Conservation (phyloP, 192 early-diverging fungal species). For the Backusella morwellensis region DNA sequence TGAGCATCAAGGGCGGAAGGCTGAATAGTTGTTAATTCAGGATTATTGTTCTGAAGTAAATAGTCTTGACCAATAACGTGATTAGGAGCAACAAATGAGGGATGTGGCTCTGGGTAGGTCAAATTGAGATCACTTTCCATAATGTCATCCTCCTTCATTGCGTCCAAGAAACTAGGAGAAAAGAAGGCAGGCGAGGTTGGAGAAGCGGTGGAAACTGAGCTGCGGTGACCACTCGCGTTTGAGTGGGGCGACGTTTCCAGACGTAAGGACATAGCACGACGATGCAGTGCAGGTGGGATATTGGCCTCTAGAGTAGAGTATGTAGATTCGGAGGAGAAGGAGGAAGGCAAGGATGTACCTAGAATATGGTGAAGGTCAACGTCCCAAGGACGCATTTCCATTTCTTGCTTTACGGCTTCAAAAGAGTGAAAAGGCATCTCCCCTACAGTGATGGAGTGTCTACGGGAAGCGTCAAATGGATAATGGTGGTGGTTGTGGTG, state of each 20-base stretch:
- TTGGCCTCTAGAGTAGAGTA: background rate
- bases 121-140: background rate
- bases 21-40: background rate
- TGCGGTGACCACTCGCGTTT: background rate
- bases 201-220: background rate
- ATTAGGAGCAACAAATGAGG: background rate
- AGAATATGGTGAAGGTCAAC: slow-evolving; percentile 6
- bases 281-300: background rate
- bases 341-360: slow-evolving; percentile 15
- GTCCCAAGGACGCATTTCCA: background rate
- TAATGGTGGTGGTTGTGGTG: background rate
- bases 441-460: slow-evolving; percentile 32
- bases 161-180: slow-evolving; percentile 67
- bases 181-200: slow-evolving; percentile 70
- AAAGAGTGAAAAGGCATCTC: slow-evolving; percentile 23
- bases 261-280: slow-evolving; percentile 14
- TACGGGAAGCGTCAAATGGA: slow-evolving; percentile 8
- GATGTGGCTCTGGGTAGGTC: background rate
- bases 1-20: background rate
- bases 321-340: slow-evolving; percentile 14
- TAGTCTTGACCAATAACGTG: background rate
- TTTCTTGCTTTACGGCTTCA: background rate
- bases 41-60: slow-evolving; percentile 1
- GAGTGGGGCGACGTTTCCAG: slow-evolving; percentile 5
- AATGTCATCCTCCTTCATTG: slow-evolving; percentile 47